Percentiles rank a stretch among this genome's conserved stretches.
Evolutionary conservation across 257 asterid species (phyloP).

Genomic region (Solanum bukasovii): DNA sequence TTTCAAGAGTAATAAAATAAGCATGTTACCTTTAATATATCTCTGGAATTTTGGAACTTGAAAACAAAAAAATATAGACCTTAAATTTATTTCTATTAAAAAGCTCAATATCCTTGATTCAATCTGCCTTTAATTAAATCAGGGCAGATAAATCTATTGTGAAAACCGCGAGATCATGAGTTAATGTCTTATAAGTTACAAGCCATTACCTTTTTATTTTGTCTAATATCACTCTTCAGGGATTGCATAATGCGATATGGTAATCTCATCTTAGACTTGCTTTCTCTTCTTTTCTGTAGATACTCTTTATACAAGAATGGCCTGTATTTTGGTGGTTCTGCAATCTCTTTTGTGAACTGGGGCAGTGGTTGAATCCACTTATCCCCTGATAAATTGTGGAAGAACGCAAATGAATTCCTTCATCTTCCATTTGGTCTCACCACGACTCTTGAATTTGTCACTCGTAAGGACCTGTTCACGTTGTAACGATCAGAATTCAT

Average conservation of each 20-base stretch:
- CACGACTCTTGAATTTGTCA: conserved; percentile 37
- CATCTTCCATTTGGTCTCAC: no score
- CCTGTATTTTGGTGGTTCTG: no score
- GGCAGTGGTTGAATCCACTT: no score
- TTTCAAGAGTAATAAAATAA: not conserved
- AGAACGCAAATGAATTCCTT: no score
- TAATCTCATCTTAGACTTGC: no score
- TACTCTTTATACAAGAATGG: no score
- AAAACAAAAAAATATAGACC: not conserved
- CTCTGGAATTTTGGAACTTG: not conserved
- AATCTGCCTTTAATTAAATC: not conserved
- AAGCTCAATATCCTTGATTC: no score
- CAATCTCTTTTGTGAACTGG: no score
- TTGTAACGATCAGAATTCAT: not conserved
- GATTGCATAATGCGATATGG: no score
- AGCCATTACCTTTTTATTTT: not conserved
- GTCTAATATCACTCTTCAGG: not conserved
- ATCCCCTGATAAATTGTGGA: no score
- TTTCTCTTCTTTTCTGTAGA: no score
- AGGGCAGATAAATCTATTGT: not conserved
- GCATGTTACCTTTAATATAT: not conserved
- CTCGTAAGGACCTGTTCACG: conserved; percentile 27
- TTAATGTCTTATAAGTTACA: not conserved
- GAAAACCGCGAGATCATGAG: not conserved
- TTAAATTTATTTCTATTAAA: no score